phyloP scores from a whole-genome alignment of 768 basidiomycete genomes.

The Lactifluus subvellereus region DNA sequence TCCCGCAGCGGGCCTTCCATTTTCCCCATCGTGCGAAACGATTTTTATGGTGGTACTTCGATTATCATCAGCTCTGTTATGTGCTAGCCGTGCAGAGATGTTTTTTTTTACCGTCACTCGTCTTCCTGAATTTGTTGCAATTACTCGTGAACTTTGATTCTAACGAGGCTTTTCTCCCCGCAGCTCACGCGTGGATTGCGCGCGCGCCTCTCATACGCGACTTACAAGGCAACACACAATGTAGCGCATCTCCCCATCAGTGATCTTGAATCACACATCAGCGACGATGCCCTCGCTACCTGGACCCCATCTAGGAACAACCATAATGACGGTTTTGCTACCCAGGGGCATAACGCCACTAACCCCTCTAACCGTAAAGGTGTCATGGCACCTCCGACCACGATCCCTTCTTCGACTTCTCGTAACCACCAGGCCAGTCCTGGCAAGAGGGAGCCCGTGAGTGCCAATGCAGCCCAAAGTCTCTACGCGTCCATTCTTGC shows the following conservation, averaged over 20 bases:
- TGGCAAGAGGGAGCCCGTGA: constrained; percentile 29
- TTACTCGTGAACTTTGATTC: constrained; percentile 12
- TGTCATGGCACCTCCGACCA: constrained; percentile 42
- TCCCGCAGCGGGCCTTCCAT: not conserved
- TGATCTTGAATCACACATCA: constrained; percentile 63
- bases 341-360: constrained; percentile 41
- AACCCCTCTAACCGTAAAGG: constrained; percentile 33
- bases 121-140: not conserved
- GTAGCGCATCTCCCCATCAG: constrained; percentile 57
- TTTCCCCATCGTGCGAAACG: not conserved
- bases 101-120: constrained; percentile 1
- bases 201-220: constrained; percentile 75
- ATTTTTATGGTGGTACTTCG: not conserved
- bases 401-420: constrained; percentile 21
- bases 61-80: not conserved
- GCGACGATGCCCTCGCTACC: constrained; percentile 33
- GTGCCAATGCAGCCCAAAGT: constrained; percentile 46
- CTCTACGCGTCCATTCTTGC: constrained; percentile 72
- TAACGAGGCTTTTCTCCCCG: constrained; percentile 26
- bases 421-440: constrained; percentile 15
- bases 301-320: constrained; percentile 31
- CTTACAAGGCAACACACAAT: constrained; percentile 77
- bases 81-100: not conserved
- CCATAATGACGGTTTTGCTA: constrained; percentile 48
- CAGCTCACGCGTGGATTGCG: constrained; percentile 80